Evolutionary conservation across 2,329 filamentous ascomycete species (phyloP).

Genomic region (Chalaropsis thielavioides): DNA sequence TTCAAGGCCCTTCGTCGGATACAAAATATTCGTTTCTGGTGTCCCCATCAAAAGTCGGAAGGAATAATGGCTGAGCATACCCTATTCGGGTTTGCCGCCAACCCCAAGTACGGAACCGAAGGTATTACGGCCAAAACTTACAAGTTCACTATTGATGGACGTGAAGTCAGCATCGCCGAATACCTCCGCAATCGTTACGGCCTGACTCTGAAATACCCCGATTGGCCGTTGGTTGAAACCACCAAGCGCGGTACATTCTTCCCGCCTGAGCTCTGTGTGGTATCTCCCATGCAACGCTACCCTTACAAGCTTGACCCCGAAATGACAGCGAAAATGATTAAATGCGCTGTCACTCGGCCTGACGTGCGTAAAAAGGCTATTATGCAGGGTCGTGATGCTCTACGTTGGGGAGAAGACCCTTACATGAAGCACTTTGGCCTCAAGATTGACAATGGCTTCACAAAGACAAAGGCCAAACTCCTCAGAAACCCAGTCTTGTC

Average conservation of each 20-base stretch:
- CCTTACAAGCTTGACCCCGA: conserved; percentile 44
- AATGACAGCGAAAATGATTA: conserved; percentile 79
- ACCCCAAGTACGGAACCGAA: conserved; percentile 28
- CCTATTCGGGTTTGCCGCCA: conserved; percentile 37
- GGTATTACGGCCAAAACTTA: conserved; percentile 38
- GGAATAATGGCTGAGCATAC: conserved; percentile 38
- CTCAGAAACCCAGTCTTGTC: conserved; percentile 46
- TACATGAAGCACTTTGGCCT: conserved; percentile 63
- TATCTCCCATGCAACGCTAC: conserved; percentile 44
- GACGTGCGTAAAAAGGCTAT: conserved; percentile 53
- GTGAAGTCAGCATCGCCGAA: conserved; percentile 34
- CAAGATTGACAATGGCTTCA: conserved; percentile 48
- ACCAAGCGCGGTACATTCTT: conserved; percentile 37
- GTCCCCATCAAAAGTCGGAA: conserved; percentile 32
- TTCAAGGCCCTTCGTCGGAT: conserved; percentile 40
- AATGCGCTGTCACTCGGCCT: conserved; percentile 73
- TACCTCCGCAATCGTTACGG: conserved; percentile 45
- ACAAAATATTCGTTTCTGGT: conserved; percentile 40
- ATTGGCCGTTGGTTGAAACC: conserved; percentile 45
- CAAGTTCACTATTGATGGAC: conserved; percentile 38
- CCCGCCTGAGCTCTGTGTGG: conserved; percentile 45
- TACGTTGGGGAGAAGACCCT: conserved; percentile 54
- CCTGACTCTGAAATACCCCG: conserved; percentile 31
- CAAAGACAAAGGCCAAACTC: conserved; percentile 54
- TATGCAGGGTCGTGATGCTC: conserved; percentile 47